Conservation (phyloP, 331 rosid genomes). For the Rosa hybrid region DNA sequence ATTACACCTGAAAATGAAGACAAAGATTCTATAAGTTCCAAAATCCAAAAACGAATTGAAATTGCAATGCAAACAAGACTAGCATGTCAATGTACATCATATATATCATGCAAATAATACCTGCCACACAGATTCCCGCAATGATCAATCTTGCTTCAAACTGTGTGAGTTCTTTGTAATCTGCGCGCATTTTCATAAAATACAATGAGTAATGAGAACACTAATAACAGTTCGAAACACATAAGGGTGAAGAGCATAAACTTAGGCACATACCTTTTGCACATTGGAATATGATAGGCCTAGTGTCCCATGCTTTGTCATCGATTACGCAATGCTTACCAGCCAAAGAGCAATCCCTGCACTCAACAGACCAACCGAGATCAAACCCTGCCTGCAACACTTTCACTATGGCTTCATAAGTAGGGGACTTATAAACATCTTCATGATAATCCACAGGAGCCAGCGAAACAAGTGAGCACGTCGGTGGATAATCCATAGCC, state of each 20-base stretch:
- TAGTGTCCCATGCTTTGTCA: slow-evolving; percentile 3
- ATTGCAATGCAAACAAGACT: background rate
- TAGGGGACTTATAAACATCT: background rate
- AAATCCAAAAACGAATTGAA: background rate
- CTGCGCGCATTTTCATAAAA: slow-evolving; percentile 14
- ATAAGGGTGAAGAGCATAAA: background rate
- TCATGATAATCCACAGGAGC: slow-evolving; percentile 16
- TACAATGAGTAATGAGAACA: background rate
- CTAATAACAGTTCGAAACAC: background rate
- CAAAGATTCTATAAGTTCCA: background rate
- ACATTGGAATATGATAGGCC: background rate
- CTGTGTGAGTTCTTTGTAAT: background rate
- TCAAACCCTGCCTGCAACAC: slow-evolving; percentile 16
- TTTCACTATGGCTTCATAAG: slow-evolving; percentile 11
- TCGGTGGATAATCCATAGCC: background rate
- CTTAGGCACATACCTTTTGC: background rate
- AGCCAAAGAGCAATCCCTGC: slow-evolving; percentile 22
- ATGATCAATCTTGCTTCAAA: background rate
- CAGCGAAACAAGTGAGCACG: slow-evolving; percentile 13
- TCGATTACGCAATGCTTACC: slow-evolving; percentile 8
- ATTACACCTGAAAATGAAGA: slow-evolving; percentile 14
- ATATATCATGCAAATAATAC: background rate
- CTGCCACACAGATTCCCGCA: slow-evolving; percentile 3
- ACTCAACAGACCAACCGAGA: slow-evolving; percentile 26
- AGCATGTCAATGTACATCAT: background rate